Base-by-base conservation (phyloP, 2,329 filamentous ascomycete genomes). In the Neoarthrinium moseri region DNA sequence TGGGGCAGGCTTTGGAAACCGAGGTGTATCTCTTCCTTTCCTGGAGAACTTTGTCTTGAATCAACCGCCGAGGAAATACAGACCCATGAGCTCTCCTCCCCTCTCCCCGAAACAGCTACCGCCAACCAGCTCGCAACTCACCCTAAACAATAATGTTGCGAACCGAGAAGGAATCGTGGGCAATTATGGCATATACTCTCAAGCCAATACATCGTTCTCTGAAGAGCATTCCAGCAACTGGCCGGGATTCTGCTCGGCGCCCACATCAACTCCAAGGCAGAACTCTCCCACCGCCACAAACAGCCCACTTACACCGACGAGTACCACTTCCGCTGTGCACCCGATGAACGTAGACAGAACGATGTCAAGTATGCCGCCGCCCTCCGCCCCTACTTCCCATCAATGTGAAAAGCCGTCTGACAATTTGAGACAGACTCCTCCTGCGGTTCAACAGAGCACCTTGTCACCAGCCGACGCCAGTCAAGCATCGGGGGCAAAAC, bases 1-100 rank as follows among this genome's bases (percentile, higher is more conserved):
- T 21, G 61, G 64, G 37, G 54, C 63, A 37, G 50, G 48, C 10
- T 58, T 51, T 17, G 59, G 58, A 6, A 48, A 56, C 17, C 56
- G 63, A 29, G 63, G 63, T 5, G 55, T 61, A 2, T 69, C 66
- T 6, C 56, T 67, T 26, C 66, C 66, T 5, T 56, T 56, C 4
- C 48, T 69, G 11, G 61, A 65, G 29, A 66, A 57, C 13, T 68
- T 65, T 30, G 48, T 46, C 11, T 58, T 69, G 23, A 50, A 62
- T 18, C 56, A 60, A 23, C 54, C 61, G 8, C 44, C 49, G 26
- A 49, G 57, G 10, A 53, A 53, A 10, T 39, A 52, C 30, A 54
- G 60, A 37, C 52, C 55, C 6, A 47, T 50, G 4, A 56, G 55
- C 41, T 61, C 67, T 7, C 63, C 64, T 4, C 60, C 62, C 7